These are phyloP conservation scores for Raphanus sativus DNA, from an alignment of 345 rosid species.

Conservation along the genomic window DNA sequence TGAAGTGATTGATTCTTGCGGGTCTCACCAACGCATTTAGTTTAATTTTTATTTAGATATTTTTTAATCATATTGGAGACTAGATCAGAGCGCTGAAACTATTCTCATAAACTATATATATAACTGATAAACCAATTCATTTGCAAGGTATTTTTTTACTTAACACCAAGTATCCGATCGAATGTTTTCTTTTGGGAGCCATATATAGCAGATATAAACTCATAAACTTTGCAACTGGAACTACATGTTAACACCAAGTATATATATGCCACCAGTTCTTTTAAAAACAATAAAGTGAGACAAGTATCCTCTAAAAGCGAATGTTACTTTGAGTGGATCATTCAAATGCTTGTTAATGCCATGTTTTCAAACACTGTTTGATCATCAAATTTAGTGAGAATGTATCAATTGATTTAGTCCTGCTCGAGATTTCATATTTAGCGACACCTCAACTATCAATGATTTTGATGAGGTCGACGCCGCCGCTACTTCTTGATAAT, in stretches of 20 bases:
- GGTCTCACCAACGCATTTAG: slow-evolving; percentile 26
- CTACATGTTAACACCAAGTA: not conserved
- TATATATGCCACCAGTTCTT: not conserved
- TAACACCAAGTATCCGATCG: not conserved
- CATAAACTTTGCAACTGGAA: not conserved
- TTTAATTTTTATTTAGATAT: not conserved
- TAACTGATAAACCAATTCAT: not conserved
- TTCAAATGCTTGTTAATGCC: not conserved
- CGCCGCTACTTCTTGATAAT: not conserved
- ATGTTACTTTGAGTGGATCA: not conserved
- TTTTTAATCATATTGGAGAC: slow-evolving; percentile 1
- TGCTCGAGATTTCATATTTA: not conserved
- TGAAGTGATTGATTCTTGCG: slow-evolving; percentile 32
- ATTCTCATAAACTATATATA: not conserved
- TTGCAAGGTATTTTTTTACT: not conserved
- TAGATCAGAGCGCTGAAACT: not conserved
- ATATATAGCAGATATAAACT: not conserved
- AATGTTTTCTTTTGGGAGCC: not conserved
- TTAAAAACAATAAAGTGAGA: not conserved
- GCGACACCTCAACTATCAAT: not conserved
- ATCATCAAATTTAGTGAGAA: not conserved
- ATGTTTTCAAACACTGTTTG: not conserved
- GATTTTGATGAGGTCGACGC: not conserved
- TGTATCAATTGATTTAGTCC: not conserved
- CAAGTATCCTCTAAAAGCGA: not conserved